Evolutionary conservation across 768 basidiomycete genomes (phyloP).

Genomic region (Gloeostereum incarnatum): DNA sequence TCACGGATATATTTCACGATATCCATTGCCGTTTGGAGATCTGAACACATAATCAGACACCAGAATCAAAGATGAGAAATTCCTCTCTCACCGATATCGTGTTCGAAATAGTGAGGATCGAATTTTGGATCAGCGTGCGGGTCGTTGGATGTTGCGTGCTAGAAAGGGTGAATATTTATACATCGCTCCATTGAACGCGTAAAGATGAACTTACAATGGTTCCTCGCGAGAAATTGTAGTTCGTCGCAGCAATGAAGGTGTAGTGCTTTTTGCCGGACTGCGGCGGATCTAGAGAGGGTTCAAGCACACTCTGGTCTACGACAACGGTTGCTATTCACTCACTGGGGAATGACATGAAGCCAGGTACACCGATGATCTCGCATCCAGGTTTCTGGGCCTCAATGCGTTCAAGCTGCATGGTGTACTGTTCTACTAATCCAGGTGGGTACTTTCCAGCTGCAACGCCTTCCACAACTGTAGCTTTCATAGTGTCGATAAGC

Average conservation of each 20-base stretch:
- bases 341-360: conserved; percentile 13
- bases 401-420: conserved; percentile 12
- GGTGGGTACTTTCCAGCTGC: conserved; percentile 5
- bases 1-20: conserved; percentile 20
- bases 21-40: conserved; percentile 23
- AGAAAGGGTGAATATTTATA: too few relatives aligned
- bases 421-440: conserved; percentile 8
- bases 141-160: conserved; percentile 23
- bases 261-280: conserved; percentile 33
- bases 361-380: conserved; percentile 22
- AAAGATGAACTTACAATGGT: conserved; percentile 26
- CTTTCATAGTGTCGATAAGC: conserved; percentile 7
- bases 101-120: conserved; percentile 34
- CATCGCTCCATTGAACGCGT: not conserved
- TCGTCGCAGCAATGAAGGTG: conserved; percentile 23
- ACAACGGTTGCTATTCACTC: not conserved
- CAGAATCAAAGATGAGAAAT: conserved; percentile 11
- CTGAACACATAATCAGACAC: conserved; percentile 8
- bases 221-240: conserved; percentile 39
- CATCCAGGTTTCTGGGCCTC: too few relatives aligned
- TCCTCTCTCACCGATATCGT: conserved; percentile 23
- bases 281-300: not conserved
- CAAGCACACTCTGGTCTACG: not conserved
- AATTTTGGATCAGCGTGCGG: conserved; percentile 24
- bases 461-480: conserved; percentile 3